Evolutionary conservation across 83 land plant species (phyloP), one percentile per base, ranked within the genome.

Genomic region (Diphasiastrum complanatum): DNA sequence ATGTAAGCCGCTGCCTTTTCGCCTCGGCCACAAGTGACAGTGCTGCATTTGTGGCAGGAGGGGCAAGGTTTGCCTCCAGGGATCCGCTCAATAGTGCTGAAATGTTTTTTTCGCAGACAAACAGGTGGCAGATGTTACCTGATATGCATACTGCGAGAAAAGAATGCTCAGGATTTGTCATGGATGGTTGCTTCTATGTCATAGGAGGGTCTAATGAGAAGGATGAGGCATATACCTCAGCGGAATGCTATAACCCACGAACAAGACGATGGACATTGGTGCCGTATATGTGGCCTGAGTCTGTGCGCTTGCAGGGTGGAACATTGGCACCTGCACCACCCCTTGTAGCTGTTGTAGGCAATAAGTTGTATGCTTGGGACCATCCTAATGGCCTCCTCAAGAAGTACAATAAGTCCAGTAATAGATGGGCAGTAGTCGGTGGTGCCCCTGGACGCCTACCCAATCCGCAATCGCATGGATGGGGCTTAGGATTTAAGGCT

Each of bases 401-500:
- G 51, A 48, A 24, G 51, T 48, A 48, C 18, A 24, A 48, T 6
- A 48, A 18, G 18, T 40, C 16, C 16, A 16, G 43, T 16, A 24
- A 24, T 6, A 48, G 51, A 18, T 48, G 51, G 51, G 23, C 51
- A 24, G 51, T 48, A 18, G 23, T 48, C 6, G 51, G 23, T 48
- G 51, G 23, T 5, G 51, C 51, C 6, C 23, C 51, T 6, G 51
- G 51, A 4, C 6, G 51, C 6, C 6, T 18, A 24, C 23, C 51
- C n/a, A 48, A 48, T 48, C 23, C 51, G 5, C 23, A 48, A 18
- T 48, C n/a, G n/a, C n/a, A n/a, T n/a, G n/a, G n/a, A n/a, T n/a
- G n/a, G n/a, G n/a, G n/a, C n/a, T n/a, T n/a, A 48, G 51, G 51
- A 24, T 48, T 48, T 48, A 48, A 48, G 51, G 51, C n/a, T 18